Conservation (phyloP, 1,284 basidiomycete genomes). For the Microbotryum silenes-acaulis region DNA sequence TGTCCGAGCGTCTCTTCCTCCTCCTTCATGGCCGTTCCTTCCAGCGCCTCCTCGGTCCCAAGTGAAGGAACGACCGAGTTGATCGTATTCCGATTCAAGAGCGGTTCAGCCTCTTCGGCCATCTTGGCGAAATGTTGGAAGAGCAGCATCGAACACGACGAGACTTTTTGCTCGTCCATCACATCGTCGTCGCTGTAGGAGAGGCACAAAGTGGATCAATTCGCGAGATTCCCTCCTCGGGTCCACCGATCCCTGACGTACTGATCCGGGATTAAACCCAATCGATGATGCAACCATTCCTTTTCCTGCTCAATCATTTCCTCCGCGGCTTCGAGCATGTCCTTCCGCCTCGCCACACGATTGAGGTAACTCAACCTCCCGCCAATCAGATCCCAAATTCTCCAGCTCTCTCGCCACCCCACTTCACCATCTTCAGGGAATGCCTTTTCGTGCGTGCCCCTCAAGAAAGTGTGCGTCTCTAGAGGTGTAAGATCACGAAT, state of each 20-base stretch:
- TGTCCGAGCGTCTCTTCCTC: neutral
- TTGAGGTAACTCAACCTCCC: conserved; percentile 28
- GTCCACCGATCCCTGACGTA: conserved; percentile 25
- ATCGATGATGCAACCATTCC: conserved; percentile 31
- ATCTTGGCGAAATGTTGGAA: conserved; percentile 34
- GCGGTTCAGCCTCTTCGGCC: conserved; percentile 20
- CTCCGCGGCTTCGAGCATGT: conserved; percentile 29
- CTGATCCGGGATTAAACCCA: conserved; percentile 32
- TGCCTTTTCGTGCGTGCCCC: conserved; percentile 8
- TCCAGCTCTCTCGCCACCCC: too few species aligned
- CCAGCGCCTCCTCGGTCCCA: neutral
- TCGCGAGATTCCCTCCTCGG: neutral
- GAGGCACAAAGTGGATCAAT: neutral
- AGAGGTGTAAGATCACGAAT: conserved; percentile 59
- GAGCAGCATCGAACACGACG: conserved; percentile 33
- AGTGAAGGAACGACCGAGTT: neutral
- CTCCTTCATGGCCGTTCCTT: neutral
- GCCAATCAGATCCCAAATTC: conserved; percentile 31
- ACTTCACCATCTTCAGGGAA: conserved; percentile 27
- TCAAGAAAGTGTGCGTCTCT: conserved; percentile 48
- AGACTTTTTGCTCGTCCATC: conserved; percentile 36
- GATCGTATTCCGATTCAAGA: neutral
- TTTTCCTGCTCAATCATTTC: conserved; percentile 31
- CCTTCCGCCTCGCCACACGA: conserved; percentile 22
- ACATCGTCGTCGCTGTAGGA: conserved; percentile 17